phyloP scores from a whole-genome alignment of 1,284 basidiomycete species.

The Polyporus tsugae region DNA sequence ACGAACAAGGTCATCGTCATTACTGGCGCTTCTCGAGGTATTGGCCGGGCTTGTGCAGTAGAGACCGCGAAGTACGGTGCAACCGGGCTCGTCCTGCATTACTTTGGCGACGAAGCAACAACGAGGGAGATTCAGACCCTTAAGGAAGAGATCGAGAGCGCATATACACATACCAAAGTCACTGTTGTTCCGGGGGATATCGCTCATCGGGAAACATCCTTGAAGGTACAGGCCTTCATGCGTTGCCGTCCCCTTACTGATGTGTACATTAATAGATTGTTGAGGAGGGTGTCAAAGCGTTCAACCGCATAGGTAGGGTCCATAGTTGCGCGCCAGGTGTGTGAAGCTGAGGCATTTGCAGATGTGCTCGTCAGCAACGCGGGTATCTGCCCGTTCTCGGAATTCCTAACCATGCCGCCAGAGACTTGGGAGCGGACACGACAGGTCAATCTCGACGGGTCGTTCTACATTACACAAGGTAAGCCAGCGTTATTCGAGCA shows the following conservation, averaged over 20 bases:
- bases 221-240: slow-evolving; percentile 49
- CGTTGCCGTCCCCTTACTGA: background rate
- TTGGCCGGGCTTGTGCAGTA: slow-evolving; percentile 78
- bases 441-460: slow-evolving; percentile 81
- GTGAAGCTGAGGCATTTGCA: slow-evolving; percentile 20
- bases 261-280: slow-evolving; percentile 58
- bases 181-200: slow-evolving; percentile 74
- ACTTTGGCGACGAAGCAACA: slow-evolving; percentile 70
- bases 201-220: slow-evolving; percentile 64
- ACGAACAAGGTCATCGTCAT: slow-evolving; percentile 73
- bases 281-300: slow-evolving; percentile 59
- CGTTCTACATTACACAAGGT: slow-evolving; percentile 82
- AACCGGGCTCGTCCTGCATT: slow-evolving; percentile 73
- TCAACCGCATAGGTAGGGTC: slow-evolving; percentile 71
- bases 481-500: slow-evolving; percentile 10
- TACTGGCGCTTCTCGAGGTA: slow-evolving; percentile 84
- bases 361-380: slow-evolving; percentile 76
- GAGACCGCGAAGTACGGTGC: slow-evolving; percentile 73
- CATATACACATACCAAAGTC: slow-evolving; percentile 44
- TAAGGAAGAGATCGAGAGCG: slow-evolving; percentile 52
- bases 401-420: slow-evolving; percentile 81
- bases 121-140: slow-evolving; percentile 57
- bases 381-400: slow-evolving; percentile 84
- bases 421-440: slow-evolving; percentile 75
- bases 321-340: no score